These are phyloP conservation scores for Arthrobotrys megalospora DNA, from an alignment of 2,329 filamentous ascomycete genomes.

Conservation along the genomic window DNA sequence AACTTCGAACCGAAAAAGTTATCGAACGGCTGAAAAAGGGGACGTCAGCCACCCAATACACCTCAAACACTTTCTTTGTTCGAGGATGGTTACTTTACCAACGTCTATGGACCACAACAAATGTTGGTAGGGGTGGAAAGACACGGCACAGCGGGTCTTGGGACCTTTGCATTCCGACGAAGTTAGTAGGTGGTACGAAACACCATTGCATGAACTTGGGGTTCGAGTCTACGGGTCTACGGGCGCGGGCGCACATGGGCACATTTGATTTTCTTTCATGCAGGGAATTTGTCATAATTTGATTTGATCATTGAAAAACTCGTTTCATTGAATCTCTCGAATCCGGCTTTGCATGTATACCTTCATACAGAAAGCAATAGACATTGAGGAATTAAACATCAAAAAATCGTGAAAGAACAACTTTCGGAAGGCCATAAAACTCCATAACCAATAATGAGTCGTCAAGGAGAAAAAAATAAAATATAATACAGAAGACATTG, in stretches of 20 bases:
- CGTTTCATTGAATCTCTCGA: conserved; percentile 38
- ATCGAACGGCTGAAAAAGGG: conserved; percentile 13
- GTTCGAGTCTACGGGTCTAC: conserved; percentile 11
- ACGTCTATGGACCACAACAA: conserved; percentile 22
- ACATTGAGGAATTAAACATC: conserved; percentile 44
- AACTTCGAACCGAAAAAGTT: conserved; percentile 24
- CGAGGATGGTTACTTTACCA: neutral
- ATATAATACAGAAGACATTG: conserved; percentile 13
- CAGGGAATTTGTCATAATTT: conserved; percentile 23
- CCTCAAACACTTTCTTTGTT: conserved; percentile 43
- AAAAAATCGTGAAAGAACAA: conserved; percentile 30
- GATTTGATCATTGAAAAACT: conserved; percentile 35
- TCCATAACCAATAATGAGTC: conserved; percentile 22
- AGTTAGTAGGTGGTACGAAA: conserved; percentile 30
- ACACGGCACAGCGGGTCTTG: conserved; percentile 27
- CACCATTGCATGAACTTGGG: neutral
- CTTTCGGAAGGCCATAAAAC: conserved; percentile 33
- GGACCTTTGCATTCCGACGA: conserved; percentile 25
- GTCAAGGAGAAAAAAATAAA: conserved; percentile 20
- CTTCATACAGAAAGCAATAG: conserved; percentile 45
- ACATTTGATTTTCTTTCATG: conserved; percentile 7
- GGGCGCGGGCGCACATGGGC: conserved; percentile 11
- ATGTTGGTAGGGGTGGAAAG: conserved; percentile 10
- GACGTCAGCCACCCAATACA: conserved; percentile 46
- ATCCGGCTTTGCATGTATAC: conserved; percentile 13